These are phyloP conservation scores for Leishmania tropica DNA, from an alignment of 208 protist genomes.

Conservation along the genomic window DNA sequence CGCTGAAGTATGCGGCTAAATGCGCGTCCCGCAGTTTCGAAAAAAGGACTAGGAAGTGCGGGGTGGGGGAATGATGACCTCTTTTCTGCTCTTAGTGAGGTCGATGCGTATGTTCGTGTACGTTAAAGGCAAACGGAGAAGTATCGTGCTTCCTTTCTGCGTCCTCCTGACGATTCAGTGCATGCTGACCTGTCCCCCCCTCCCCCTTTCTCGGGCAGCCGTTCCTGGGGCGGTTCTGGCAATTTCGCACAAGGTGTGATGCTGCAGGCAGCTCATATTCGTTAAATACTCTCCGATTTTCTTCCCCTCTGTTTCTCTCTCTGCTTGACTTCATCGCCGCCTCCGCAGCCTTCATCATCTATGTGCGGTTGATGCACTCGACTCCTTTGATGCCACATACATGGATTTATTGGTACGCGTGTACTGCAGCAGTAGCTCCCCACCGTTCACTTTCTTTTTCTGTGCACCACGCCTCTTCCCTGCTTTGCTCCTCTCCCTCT, in stretches of 20 bases:
- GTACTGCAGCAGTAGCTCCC: neutral
- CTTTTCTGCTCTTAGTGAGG: neutral
- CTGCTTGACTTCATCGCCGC: slow-evolving; percentile 3
- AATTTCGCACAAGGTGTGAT: neutral
- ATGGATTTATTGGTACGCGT: neutral
- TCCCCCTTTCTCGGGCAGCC: neutral
- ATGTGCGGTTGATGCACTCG: neutral
- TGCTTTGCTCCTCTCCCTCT: neutral
- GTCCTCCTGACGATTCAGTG: neutral
- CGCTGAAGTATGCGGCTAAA: neutral
- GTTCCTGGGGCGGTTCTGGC: neutral
- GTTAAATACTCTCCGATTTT: neutral
- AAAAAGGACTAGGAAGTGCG: neutral
- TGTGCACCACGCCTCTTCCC: neutral
- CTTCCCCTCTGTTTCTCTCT: slow-evolving; percentile 9
- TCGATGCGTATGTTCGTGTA: neutral
- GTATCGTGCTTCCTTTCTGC: neutral
- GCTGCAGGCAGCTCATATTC: neutral
- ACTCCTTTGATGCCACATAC: neutral
- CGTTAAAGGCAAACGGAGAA: neutral
- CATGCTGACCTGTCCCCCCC: neutral
- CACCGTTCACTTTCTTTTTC: neutral
- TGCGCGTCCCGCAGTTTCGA: neutral
- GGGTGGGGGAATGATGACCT: neutral
- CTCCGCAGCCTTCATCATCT: neutral